These are phyloP conservation scores for Parafenestella ontariensis DNA, from an alignment of 2,329 filamentous ascomycete genomes.

Conservation along the genomic window DNA sequence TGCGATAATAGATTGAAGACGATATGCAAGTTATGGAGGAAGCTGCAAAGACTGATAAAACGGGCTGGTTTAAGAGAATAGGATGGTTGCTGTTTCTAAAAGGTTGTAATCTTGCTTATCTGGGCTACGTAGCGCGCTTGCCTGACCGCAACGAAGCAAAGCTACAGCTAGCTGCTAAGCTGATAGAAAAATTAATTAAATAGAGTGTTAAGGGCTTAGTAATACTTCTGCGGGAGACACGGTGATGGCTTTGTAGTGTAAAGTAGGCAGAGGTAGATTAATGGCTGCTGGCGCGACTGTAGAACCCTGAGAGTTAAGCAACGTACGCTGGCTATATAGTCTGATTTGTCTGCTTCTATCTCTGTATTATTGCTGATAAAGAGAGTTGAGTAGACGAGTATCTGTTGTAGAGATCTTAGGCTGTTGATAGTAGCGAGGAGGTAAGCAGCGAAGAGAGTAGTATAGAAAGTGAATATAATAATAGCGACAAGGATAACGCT, in stretches of 20 bases:
- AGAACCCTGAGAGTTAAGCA: too few relatives aligned
- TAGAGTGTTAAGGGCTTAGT: background rate
- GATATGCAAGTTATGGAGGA: too few relatives aligned
- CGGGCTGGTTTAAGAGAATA: too few relatives aligned
- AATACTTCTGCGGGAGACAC: slow-evolving; percentile 8
- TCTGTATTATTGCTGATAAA: too few relatives aligned
- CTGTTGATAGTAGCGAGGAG: slow-evolving; percentile 2
- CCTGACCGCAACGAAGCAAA: too few relatives aligned
- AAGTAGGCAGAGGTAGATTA: background rate
- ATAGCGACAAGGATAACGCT: slow-evolving; percentile 8
- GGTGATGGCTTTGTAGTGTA: slow-evolving; percentile 10
- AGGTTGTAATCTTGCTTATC: too few relatives aligned
- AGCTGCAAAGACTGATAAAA: too few relatives aligned
- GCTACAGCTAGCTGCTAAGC: background rate
- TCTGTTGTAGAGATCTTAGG: background rate
- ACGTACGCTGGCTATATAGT: too few relatives aligned
- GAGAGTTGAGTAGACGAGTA: slow-evolving; percentile 18
- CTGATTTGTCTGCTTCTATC: too few relatives aligned
- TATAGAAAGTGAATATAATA: slow-evolving; percentile 6
- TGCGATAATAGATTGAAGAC: too few relatives aligned
- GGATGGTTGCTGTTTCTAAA: too few relatives aligned
- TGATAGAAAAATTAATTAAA: background rate
- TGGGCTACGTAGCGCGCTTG: too few relatives aligned
- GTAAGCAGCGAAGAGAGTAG: slow-evolving; percentile 1
- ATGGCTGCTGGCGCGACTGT: slow-evolving; percentile 8